phyloP scores from a whole-genome alignment of 2,329 filamentous ascomycete genomes.

The Alternaria brassicicola region DNA sequence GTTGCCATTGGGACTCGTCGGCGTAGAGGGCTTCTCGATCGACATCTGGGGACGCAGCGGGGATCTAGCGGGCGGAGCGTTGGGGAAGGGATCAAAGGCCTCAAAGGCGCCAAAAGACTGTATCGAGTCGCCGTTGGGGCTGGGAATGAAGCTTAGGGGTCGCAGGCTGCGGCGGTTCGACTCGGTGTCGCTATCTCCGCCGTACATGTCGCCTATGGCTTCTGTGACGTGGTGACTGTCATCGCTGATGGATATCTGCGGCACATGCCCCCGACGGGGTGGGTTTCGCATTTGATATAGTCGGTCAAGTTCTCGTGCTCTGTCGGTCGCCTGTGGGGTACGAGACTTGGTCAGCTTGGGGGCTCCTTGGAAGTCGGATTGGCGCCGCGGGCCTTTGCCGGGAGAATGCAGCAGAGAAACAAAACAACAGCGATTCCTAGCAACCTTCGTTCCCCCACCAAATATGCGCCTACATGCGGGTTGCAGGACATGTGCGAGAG shows the following conservation, averaged over 20 bases:
- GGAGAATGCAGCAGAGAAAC: constrained; percentile 7
- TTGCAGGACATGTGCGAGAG: background rate
- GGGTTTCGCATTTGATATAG: constrained; percentile 59
- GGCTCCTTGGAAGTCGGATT: constrained; percentile 1
- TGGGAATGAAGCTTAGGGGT: constrained; percentile 76
- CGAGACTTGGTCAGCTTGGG: constrained; percentile 37
- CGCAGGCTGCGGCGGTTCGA: constrained; percentile 61
- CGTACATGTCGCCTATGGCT: constrained; percentile 89
- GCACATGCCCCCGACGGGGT: constrained; percentile 62
- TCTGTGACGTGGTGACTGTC: constrained; percentile 94
- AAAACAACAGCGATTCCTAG: background rate
- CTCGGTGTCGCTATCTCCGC: constrained; percentile 72
- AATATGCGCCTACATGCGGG: background rate
- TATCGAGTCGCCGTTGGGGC: constrained; percentile 59
- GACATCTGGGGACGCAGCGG: constrained; percentile 48
- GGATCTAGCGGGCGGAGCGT: constrained; percentile 50
- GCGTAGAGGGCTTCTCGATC: constrained; percentile 13
- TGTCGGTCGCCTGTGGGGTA: constrained; percentile 45
- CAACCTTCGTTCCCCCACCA: background rate
- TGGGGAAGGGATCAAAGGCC: constrained; percentile 42
- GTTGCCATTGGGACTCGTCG: constrained; percentile 29
- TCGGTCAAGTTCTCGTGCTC: constrained; percentile 55
- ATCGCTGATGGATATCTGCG: constrained; percentile 77
- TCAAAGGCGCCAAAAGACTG: constrained; percentile 38
- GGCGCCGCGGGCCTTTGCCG: constrained; percentile 13